phyloP scores from a whole-genome alignment of 2,329 filamentous ascomycete species.

The Xylaria sp. region DNA sequence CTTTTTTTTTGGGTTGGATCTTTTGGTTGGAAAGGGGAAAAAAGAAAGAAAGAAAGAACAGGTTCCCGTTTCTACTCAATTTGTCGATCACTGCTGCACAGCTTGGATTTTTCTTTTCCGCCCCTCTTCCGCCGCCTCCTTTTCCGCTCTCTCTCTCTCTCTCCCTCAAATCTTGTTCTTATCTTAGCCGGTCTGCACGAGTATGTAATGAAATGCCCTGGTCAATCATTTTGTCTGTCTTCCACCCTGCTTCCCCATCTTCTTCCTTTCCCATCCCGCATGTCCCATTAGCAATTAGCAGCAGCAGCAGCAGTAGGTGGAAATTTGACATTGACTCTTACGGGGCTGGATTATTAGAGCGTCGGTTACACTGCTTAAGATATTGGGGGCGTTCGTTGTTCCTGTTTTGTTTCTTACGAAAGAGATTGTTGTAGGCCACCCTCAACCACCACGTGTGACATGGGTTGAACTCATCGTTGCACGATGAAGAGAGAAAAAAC shows the following conservation, averaged over 20 bases:
- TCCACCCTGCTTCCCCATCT: neutral
- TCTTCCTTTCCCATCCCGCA: neutral
- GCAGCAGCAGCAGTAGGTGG: constrained; percentile 2
- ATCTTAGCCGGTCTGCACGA: constrained; percentile 5
- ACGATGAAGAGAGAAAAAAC: constrained; percentile 4
- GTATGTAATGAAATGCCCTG: constrained; percentile 5
- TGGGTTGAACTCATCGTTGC: constrained; percentile 16
- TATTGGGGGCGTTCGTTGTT: neutral
- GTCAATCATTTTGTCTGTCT: neutral
- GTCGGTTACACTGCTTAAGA: constrained; percentile 14
- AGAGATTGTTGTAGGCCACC: constrained; percentile 36
- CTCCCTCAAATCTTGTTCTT: neutral
- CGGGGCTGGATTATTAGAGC: neutral
- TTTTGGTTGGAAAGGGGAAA: neutral
- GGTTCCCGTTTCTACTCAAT: neutral
- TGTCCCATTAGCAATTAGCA: constrained; percentile 4
- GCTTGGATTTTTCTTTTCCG: neutral
- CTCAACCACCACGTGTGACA: constrained; percentile 23
- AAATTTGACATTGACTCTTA: constrained; percentile 10
- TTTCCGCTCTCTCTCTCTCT: neutral
- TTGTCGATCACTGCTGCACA: neutral
- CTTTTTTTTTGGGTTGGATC: neutral
- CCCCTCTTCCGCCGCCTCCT: neutral
- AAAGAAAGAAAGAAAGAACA: constrained; percentile 1
- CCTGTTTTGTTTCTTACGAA: constrained; percentile 2